Evolutionary conservation across 306 rosid species (phyloP), one percentile per base, ranked within the genome.

Genomic region (Lablab purpureus): DNA sequence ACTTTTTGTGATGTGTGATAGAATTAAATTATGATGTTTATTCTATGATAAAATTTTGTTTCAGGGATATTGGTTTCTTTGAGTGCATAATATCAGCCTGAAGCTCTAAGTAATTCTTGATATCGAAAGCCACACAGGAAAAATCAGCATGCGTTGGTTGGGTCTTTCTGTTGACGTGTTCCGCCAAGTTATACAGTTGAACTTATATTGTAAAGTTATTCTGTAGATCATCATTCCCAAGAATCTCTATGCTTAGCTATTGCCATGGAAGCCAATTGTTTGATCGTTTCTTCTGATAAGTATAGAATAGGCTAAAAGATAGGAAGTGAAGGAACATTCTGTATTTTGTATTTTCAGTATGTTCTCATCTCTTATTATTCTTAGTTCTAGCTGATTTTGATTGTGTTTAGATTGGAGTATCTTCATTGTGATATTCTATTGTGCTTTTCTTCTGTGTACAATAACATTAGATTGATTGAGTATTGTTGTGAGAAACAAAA

Each of bases 151-250:
- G 97, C 87, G 71, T 71, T 87, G 93, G 92, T 83, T 91, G 89
- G 83, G 89, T 78, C 80, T 83, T 58, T 87, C 89, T 25, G 89
- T 84, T 43, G 86, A 89, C 45, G 89, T 86, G 82, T 86, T 79
- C 67, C 90, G 88, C 34, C 86, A 78, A 87, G 88, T 86, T 28
- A 81, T 87, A 71, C 83, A 12, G 74, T 81, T 91, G 84, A 91
- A 86, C 90, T 65, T 87, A 51, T 89, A 89, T 77, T 89, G 93
- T 82, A 84, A 90, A 77, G 96, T 91, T 84, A 87, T 91, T 86
- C 85, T 84, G 84, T 91, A 89, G 58, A 75, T 77, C 58, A 60
- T 63, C 45, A 18, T 54, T 78, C 47, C 52, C 60, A 76, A 69
- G 17, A 71, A 4, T 74, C 28, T 6, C 64, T 79, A 52, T 75